These are phyloP conservation scores for Neophaeococcomyces mojaviensis DNA, from an alignment of 2,329 filamentous ascomycete genomes.

Conservation along the genomic window DNA sequence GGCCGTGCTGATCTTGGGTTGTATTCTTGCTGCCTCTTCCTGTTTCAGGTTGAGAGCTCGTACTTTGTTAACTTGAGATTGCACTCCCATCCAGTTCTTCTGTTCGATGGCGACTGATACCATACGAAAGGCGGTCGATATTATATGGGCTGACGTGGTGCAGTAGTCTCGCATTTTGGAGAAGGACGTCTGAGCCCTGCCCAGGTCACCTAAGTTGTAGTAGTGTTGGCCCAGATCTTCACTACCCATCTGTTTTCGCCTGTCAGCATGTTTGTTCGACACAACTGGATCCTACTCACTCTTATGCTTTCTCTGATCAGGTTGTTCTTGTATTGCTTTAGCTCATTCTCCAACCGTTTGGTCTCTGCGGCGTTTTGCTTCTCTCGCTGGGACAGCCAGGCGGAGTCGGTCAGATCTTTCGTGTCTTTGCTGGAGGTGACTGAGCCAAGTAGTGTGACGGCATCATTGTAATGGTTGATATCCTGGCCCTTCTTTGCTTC, in stretches of 20 bases:
- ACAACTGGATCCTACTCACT: constrained; percentile 43
- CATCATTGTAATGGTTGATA: constrained; percentile 61
- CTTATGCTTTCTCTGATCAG: constrained; percentile 94
- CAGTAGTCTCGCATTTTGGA: constrained; percentile 84
- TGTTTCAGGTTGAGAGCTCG: constrained; percentile 45
- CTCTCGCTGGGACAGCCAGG: constrained; percentile 67
- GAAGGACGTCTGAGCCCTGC: constrained; percentile 68
- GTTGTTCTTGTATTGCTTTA: constrained; percentile 94
- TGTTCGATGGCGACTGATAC: constrained; percentile 69
- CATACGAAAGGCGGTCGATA: constrained; percentile 72
- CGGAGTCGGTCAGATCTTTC: constrained; percentile 58
- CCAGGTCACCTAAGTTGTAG: constrained; percentile 68
- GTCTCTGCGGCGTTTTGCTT: constrained; percentile 63
- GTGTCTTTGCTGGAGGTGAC: constrained; percentile 58
- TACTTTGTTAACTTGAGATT: constrained; percentile 52
- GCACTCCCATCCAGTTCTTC: constrained; percentile 66
- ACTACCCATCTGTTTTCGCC: constrained; percentile 67
- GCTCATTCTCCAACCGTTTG: constrained; percentile 69
- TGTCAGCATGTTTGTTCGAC: neutral
- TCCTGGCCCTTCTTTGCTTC: constrained; percentile 74
- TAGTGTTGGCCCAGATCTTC: constrained; percentile 84
- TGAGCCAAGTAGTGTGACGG: constrained; percentile 55
- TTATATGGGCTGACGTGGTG: constrained; percentile 72
- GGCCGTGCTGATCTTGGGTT: constrained; percentile 58
- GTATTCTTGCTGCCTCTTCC: constrained; percentile 51